A percentile compares a stretch with the other conserved stretches of the same genome.
These are phyloP conservation scores for Plenodomus biglobosus DNA, from an alignment of 2,329 filamentous ascomycete species.

Conservation along the genomic window DNA sequence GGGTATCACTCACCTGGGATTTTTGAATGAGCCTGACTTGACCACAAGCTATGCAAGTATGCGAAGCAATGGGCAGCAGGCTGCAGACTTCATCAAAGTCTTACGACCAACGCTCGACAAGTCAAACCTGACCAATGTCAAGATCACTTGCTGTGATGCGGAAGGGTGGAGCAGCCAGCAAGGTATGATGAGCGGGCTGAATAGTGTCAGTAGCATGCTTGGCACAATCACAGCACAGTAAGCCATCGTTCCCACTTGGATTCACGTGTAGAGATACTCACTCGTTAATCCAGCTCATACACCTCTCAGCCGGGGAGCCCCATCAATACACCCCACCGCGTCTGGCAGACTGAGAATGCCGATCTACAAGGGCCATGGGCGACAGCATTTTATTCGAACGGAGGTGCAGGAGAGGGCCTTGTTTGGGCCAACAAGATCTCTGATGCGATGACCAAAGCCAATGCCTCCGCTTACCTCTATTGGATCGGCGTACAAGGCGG, in stretches of 20 bases:
- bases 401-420: conserved; percentile 55
- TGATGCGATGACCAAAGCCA: conserved; percentile 51
- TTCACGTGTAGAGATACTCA: background rate
- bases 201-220: conserved; percentile 17
- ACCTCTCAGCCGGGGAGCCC: conserved; percentile 20
- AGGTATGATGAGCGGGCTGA: conserved; percentile 24
- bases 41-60: conserved; percentile 43
- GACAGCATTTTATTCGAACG: conserved; percentile 51
- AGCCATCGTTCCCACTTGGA: conserved; percentile 1
- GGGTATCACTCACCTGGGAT: conserved; percentile 47
- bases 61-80: conserved; percentile 51
- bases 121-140: conserved; percentile 40
- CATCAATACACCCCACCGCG: conserved; percentile 44
- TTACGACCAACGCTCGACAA: conserved; percentile 46
- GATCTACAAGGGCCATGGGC: conserved; percentile 47
- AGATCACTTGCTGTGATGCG: conserved; percentile 51
- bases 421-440: conserved; percentile 60
- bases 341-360: conserved; percentile 58
- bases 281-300: conserved; percentile 15
- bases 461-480: conserved; percentile 57
- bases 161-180: conserved; percentile 46
- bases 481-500: conserved; percentile 54
- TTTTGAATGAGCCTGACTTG: conserved; percentile 51
- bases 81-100: conserved; percentile 55
- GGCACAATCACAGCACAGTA: conserved; percentile 32